Evolutionary conservation across 129 eudicot species (phyloP).

Genomic region (Pittosporum tobira): DNA sequence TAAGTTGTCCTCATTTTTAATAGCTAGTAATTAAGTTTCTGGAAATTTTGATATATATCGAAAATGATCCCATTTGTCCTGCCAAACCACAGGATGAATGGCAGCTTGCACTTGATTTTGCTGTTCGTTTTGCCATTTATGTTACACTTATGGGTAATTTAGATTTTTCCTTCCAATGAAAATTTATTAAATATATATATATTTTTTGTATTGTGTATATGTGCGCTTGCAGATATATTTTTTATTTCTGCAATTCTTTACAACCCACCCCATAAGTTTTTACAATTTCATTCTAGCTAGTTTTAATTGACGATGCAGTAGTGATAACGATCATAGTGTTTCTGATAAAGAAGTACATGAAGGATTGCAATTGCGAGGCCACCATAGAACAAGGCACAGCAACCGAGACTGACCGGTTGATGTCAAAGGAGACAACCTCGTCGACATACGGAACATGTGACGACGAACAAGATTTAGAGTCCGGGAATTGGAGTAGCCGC

Average conservation of each 20-base stretch:
- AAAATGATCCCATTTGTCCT: neutral
- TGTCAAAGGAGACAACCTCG: slow-evolving; percentile 9
- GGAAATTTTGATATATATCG: neutral
- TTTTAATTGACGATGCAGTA: slow-evolving; percentile 12
- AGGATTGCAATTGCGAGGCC: neutral
- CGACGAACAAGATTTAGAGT: slow-evolving; percentile 20
- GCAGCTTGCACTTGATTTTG: neutral
- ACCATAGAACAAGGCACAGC: neutral
- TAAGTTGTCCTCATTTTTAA: neutral
- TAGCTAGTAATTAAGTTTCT: too few species aligned
- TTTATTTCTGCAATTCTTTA: too few species aligned
- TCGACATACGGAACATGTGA: slow-evolving; percentile 26
- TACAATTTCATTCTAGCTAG: too few species aligned
- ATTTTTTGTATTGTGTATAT: too few species aligned
- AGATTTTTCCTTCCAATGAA: neutral
- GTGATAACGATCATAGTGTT: slow-evolving; percentile 13
- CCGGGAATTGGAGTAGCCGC: slow-evolving; percentile 14
- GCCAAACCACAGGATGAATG: neutral
- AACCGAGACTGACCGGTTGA: slow-evolving; percentile 19
- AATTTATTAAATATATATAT: too few species aligned
- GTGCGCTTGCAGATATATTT: too few species aligned
- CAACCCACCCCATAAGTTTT: too few species aligned
- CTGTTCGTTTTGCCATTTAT: slow-evolving; percentile 12
- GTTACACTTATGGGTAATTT: slow-evolving; percentile 21
- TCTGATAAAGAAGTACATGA: slow-evolving; percentile 22